Conservation (phyloP, 352 stramenopile species). For the Globisporangium yorkense region DNA sequence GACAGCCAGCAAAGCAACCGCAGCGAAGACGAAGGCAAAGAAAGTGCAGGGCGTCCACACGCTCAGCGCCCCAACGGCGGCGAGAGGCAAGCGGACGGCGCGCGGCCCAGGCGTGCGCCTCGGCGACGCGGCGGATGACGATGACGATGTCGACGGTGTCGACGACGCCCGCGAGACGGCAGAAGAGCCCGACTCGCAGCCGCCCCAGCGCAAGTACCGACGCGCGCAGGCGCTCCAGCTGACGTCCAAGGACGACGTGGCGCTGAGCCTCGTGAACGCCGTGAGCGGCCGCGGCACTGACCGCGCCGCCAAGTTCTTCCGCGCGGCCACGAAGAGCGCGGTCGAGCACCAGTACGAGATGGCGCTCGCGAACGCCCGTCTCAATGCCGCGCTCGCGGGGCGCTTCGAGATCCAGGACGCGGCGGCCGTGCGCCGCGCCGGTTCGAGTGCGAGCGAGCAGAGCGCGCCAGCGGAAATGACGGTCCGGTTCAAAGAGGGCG, state of each 20-base stretch:
- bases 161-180: not conserved
- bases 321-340: conserved; percentile 60
- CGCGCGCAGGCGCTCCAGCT: conserved; percentile 50
- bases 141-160: not conserved
- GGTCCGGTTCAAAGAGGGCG: conserved; percentile 74
- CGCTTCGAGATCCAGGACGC: conserved; percentile 58
- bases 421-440: conserved; percentile 16
- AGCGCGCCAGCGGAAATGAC: conserved; percentile 30
- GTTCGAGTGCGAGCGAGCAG: not conserved
- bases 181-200: conserved; percentile 8
- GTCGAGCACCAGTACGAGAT: conserved; percentile 81
- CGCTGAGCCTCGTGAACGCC: conserved; percentile 49
- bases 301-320: conserved; percentile 75
- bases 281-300: conserved; percentile 51
- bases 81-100: conserved; percentile 36
- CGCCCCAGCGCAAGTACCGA: conserved; percentile 30
- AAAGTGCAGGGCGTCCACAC: conserved; percentile 42
- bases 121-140: conserved; percentile 27
- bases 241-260: conserved; percentile 76
- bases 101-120: conserved; percentile 42
- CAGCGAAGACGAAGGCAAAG: conserved; percentile 1
- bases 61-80: conserved; percentile 20
- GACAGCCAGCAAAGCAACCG: not conserved
- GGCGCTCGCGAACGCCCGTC: conserved; percentile 58
- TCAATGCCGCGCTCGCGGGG: conserved; percentile 57